Conservation (phyloP, 1,284 basidiomycete genomes). For the Pterula multifida region DNA sequence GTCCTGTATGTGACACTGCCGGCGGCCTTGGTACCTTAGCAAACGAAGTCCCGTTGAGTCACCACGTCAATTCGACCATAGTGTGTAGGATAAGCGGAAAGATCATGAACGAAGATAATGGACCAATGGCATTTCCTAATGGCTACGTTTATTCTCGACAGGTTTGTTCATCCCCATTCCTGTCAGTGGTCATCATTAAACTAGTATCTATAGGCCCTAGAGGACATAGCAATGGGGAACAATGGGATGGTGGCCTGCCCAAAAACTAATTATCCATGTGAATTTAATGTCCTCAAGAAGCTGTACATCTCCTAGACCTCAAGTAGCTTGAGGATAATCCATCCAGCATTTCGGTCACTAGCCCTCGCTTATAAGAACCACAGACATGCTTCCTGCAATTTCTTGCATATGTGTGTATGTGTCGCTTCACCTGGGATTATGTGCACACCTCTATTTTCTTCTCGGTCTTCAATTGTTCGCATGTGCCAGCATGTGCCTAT, state of each 20-base stretch:
- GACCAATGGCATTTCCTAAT: conserved; percentile 84
- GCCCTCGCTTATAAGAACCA: too few relatives aligned
- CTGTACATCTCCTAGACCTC: conserved; percentile 76
- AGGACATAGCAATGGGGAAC: conserved; percentile 73
- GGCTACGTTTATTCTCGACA: conserved; percentile 89
- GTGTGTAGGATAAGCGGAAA: conserved; percentile 85
- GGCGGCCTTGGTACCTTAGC: conserved; percentile 61
- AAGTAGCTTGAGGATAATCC: too few relatives aligned
- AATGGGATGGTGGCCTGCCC: conserved; percentile 74
- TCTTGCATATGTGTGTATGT: too few relatives aligned
- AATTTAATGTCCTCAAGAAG: conserved; percentile 63
- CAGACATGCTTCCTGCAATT: too few relatives aligned
- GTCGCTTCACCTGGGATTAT: too few relatives aligned
- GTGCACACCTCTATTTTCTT: too few relatives aligned
- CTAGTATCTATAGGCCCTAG: conserved; percentile 47
- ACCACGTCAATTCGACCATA: conserved; percentile 91
- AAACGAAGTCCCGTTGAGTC: conserved; percentile 81
- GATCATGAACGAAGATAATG: conserved; percentile 92
- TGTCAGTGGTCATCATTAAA: background rate
- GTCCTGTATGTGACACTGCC: conserved; percentile 76
- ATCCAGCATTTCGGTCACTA: too few relatives aligned
- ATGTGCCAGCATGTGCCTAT: too few relatives aligned
- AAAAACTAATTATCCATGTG: conserved; percentile 53
- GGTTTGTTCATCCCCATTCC: conserved; percentile 32
- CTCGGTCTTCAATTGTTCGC: too few relatives aligned